Percentiles rank a stretch among this genome's conserved stretches.
Evolutionary conservation across 139 green algal species (phyloP).

Genomic region (Chlamydomonas schloesseri): DNA sequence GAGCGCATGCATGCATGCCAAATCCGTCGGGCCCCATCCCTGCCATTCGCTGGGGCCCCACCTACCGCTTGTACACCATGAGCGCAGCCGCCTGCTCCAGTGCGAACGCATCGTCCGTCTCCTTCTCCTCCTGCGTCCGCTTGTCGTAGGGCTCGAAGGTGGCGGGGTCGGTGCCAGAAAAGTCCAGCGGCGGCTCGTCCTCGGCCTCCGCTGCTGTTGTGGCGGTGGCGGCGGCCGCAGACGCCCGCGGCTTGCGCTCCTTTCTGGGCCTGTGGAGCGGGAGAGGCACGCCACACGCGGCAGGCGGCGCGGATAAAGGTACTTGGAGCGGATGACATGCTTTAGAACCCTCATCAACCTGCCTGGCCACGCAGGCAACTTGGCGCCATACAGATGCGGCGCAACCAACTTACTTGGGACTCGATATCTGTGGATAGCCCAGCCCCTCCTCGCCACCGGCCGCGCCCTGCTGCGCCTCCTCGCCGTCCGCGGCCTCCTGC

Average conservation of each 20-base stretch:
- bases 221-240: not conserved
- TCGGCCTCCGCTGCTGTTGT: not conserved
- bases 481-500: not conserved
- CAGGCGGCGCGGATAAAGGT: too few species aligned
- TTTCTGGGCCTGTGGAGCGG: not conserved
- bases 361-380: too few species aligned
- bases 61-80: constrained; percentile 17
- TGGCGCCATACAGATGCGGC: too few species aligned
- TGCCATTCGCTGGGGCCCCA: not conserved
- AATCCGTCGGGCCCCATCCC: too few species aligned
- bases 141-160: constrained; percentile 8
- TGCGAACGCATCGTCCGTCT: not conserved
- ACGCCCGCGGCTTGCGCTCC: not conserved
- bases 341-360: too few species aligned
- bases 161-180: not conserved
- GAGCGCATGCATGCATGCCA: too few species aligned
- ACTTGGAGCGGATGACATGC: too few species aligned
- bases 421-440: too few species aligned
- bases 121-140: not conserved
- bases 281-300: not conserved
- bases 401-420: not conserved
- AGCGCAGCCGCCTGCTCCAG: constrained; percentile 7
- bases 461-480: too few species aligned
- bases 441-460: too few species aligned
- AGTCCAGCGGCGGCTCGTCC: not conserved